Percentiles rank a stretch among this genome's conserved stretches.
phyloP scores from a whole-genome alignment of 2,329 filamentous ascomycete species.

The Aotearoamyces nothofagi region DNA sequence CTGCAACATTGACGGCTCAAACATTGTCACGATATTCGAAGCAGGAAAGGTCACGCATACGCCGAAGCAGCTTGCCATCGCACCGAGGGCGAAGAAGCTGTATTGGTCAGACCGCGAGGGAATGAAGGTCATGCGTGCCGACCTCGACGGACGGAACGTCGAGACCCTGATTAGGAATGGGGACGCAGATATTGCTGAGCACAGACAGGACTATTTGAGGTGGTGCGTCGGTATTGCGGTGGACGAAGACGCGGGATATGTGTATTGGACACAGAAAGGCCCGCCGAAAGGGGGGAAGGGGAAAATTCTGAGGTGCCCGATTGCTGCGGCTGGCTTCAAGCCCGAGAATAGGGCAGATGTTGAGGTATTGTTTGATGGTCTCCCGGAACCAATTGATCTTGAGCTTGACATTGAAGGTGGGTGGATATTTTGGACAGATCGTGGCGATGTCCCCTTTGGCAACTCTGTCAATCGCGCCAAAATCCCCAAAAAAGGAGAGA shows the following conservation, averaged over 20 bases:
- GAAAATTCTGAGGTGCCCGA: constrained; percentile 33
- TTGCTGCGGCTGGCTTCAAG: constrained; percentile 22
- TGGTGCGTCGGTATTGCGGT: constrained; percentile 44
- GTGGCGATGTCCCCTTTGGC: constrained; percentile 38
- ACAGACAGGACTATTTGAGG: constrained; percentile 9
- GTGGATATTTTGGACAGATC: constrained; percentile 43
- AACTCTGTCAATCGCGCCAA: constrained; percentile 32
- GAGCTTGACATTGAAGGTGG: constrained; percentile 31
- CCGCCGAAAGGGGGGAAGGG: constrained; percentile 32
- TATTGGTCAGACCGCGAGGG: constrained; percentile 31
- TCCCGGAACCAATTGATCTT: constrained; percentile 43
- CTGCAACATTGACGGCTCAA: constrained; percentile 28
- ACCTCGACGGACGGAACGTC: constrained; percentile 23
- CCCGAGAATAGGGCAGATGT: constrained; percentile 6
- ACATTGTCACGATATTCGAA: constrained; percentile 27
- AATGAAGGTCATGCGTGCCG: constrained; percentile 23
- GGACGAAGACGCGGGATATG: constrained; percentile 23
- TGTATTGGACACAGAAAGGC: constrained; percentile 49
- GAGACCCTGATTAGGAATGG: constrained; percentile 19
- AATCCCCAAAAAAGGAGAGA: constrained; percentile 1
- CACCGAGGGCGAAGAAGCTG: constrained; percentile 11
- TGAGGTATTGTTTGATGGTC: constrained; percentile 19
- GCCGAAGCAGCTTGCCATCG: constrained; percentile 25
- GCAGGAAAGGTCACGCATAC: constrained; percentile 29
- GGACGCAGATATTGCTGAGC: constrained; percentile 4